Conservation (phyloP, 257 asterid genomes). For the Oldenlandia corymbosa region DNA sequence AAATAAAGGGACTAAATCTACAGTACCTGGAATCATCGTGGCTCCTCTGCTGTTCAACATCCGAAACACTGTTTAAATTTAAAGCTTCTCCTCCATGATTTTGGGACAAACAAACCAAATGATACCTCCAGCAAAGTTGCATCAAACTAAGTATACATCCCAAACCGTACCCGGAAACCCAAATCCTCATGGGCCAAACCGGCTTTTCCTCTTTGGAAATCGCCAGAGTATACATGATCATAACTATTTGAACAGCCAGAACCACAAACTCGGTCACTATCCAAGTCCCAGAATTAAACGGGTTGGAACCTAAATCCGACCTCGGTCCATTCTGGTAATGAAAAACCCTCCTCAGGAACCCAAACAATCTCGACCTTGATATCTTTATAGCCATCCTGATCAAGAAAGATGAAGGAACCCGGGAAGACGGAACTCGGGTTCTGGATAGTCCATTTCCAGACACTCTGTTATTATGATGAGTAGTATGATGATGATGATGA, state of each 20-base stretch:
- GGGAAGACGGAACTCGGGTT: conserved; percentile 31
- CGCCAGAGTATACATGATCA: conserved; percentile 36
- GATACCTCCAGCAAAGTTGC: conserved; percentile 50
- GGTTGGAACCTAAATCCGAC: conserved; percentile 75
- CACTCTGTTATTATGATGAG: too few species aligned
- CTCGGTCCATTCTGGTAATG: conserved; percentile 87
- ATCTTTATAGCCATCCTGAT: conserved; percentile 61
- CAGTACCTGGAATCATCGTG: conserved; percentile 67
- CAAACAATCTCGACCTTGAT: conserved; percentile 70
- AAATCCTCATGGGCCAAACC: conserved; percentile 89
- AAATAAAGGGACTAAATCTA: too few species aligned
- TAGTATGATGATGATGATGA: too few species aligned
- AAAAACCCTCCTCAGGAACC: conserved; percentile 73
- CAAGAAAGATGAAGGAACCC: conserved; percentile 45
- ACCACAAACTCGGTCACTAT: conserved; percentile 59
- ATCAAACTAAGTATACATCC: conserved; percentile 59
- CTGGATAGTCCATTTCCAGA: too few species aligned
- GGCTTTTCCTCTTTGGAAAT: conserved; percentile 66
- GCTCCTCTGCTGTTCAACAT: conserved; percentile 66
- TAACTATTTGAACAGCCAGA: conserved; percentile 44
- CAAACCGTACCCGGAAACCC: conserved; percentile 73
- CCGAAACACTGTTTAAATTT: conserved; percentile 21
- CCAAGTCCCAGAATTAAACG: conserved; percentile 69
- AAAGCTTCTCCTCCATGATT: conserved; percentile 26
- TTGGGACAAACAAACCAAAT: conserved; percentile 17